These are phyloP conservation scores for Glycine soja DNA, from an alignment of 306 rosid species.

Conservation along the genomic window DNA sequence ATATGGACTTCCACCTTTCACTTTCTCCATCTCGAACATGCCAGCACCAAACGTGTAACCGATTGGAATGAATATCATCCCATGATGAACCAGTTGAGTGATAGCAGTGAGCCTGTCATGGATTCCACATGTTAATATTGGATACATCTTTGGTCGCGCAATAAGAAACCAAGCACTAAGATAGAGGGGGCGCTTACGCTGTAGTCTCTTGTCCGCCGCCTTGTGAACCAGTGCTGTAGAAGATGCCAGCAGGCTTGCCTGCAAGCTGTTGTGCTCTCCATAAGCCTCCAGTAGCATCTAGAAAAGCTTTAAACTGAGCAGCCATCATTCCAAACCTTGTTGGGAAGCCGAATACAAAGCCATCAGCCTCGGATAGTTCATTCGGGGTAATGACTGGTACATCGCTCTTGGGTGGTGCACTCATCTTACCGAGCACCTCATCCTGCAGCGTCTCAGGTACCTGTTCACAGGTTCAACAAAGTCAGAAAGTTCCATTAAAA, in stretches of 20 bases:
- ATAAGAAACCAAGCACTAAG: not conserved
- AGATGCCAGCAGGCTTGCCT: conserved; percentile 94
- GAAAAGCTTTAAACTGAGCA: conserved; percentile 92
- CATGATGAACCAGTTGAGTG: conserved; percentile 95
- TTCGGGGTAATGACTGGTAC: conserved; percentile 70
- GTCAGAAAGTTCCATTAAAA: conserved; percentile 22
- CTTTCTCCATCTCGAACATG: conserved; percentile 95
- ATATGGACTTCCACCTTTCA: conserved; percentile 96
- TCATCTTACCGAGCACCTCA: conserved; percentile 88
- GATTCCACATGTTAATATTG: conserved; percentile 14
- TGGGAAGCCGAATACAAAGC: conserved; percentile 89
- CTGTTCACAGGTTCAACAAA: conserved; percentile 53
- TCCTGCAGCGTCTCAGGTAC: conserved; percentile 84
- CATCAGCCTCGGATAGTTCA: conserved; percentile 89
- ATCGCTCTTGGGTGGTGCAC: conserved; percentile 96
- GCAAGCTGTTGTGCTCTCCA: conserved; percentile 95
- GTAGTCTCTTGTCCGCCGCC: conserved; percentile 99
- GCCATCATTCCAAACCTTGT: conserved; percentile 99
- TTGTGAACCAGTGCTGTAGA: conserved; percentile 95
- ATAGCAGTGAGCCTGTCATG: conserved; percentile 86
- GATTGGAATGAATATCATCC: conserved; percentile 89
- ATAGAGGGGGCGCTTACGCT: conserved; percentile 66
- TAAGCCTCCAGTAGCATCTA: conserved; percentile 88
- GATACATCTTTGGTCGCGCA: not conserved
- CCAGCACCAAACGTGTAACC: conserved; percentile 94